A percentile compares a stretch with the other conserved stretches of the same genome.
These are phyloP conservation scores for Myriosclerotinia scirpicola DNA, from an alignment of 2,329 filamentous ascomycete genomes.

Conservation along the genomic window DNA sequence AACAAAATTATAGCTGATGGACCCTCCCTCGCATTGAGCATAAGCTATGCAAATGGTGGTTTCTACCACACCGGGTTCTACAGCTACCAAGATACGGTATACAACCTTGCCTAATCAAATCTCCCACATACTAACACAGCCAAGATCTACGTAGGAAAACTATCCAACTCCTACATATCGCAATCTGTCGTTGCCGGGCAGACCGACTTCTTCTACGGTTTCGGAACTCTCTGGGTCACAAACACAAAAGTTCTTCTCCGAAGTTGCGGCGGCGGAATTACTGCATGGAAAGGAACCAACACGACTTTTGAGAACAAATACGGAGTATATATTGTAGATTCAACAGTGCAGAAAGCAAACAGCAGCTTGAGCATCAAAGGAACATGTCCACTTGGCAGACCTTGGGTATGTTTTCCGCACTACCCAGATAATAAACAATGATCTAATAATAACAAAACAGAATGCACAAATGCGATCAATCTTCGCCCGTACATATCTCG, in stretches of 20 bases:
- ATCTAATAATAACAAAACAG: constrained; percentile 11
- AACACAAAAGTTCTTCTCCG: constrained; percentile 55
- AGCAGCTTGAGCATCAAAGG: constrained; percentile 42
- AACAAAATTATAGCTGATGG: constrained; percentile 42
- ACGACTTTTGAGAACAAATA: constrained; percentile 67
- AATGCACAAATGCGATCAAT: constrained; percentile 53
- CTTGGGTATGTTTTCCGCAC: constrained; percentile 43
- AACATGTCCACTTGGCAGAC: constrained; percentile 53
- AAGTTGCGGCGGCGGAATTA: constrained; percentile 64
- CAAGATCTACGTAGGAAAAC: constrained; percentile 63
- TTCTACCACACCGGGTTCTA: constrained; percentile 68
- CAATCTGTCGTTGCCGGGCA: constrained; percentile 60
- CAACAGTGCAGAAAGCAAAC: constrained; percentile 56
- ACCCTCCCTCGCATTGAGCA: constrained; percentile 59
- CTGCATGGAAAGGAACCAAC: constrained; percentile 68
- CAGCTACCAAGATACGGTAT: constrained; percentile 65
- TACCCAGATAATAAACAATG: not conserved
- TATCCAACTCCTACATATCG: constrained; percentile 65
- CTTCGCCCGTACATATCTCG: constrained; percentile 51
- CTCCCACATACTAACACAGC: constrained; percentile 12
- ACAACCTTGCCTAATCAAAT: constrained; percentile 22
- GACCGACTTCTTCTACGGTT: constrained; percentile 65
- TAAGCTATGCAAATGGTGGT: constrained; percentile 63
- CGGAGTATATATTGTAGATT: constrained; percentile 62
- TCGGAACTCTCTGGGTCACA: constrained; percentile 61